Evolutionary conservation across 192 early-diverging fungal species (phyloP).

Genomic region (Phlyctochytrium planicorne): DNA sequence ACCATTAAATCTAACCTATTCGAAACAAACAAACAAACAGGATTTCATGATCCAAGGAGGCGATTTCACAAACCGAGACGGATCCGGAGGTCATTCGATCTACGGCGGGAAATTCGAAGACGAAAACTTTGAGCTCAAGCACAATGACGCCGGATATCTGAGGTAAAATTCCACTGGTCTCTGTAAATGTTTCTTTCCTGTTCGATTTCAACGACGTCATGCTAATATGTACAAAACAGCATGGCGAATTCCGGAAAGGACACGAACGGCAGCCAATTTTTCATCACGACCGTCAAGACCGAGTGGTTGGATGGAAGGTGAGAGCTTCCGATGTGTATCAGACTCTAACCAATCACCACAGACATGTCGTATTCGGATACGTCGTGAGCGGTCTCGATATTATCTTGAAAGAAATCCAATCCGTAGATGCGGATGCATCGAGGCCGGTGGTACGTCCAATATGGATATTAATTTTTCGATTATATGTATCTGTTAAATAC

Average conservation of each 20-base stretch:
- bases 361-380: slow-evolving; percentile 69
- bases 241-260: slow-evolving; percentile 66
- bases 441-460: slow-evolving; percentile 39
- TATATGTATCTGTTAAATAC: background rate
- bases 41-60: slow-evolving; percentile 82
- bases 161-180: background rate
- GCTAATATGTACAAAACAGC: slow-evolving; percentile 57
- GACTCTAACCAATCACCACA: slow-evolving; percentile 49
- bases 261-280: slow-evolving; percentile 64
- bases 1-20: too few species aligned
- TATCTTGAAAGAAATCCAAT: slow-evolving; percentile 45
- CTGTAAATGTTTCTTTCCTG: slow-evolving; percentile 48
- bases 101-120: slow-evolving; percentile 61
- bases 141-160: slow-evolving; percentile 35
- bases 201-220: slow-evolving; percentile 66
- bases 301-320: slow-evolving; percentile 20
- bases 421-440: slow-evolving; percentile 7
- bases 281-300: slow-evolving; percentile 39
- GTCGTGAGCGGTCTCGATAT: slow-evolving; percentile 57
- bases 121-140: slow-evolving; percentile 45
- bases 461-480: slow-evolving; percentile 75
- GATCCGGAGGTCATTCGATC: slow-evolving; percentile 42
- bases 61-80: slow-evolving; percentile 61
- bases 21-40: slow-evolving; percentile 7
- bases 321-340: slow-evolving; percentile 21